Base-by-base conservation (phyloP, 352 stramenopile genomes). In the Pythium apleroticum region DNA sequence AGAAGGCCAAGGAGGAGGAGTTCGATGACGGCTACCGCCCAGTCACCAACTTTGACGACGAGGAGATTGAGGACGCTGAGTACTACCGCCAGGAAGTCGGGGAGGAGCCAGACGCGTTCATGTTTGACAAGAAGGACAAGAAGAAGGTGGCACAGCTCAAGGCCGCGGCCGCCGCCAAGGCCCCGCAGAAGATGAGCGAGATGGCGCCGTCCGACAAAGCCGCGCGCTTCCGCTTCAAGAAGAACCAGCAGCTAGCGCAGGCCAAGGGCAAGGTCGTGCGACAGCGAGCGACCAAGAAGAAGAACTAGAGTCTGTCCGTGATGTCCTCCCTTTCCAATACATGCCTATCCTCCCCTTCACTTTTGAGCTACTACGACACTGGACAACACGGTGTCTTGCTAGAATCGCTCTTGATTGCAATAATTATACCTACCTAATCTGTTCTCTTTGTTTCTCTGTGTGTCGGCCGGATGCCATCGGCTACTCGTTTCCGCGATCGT, bases 11-110 rank as follows among this genome's bases (percentile, higher is more conserved):
- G 39, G 62, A 69, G 45, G 53, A 64, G 6, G 33, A 60, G 28
- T 70, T 65, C 41, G 72, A 88, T 53, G 78, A 89, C 27, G 81
- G 83, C 30, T 79, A 86, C 53, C 77, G 70, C 19, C 78, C 71
- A 37, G 73, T 66, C 14, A 72, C 74, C 52, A 33, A 49, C 22
- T 72, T 81, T 19, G 74, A 89, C 50, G 81, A 89, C 15, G 89
- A 73, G 53, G 85, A 93, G 52, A 41, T 86, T 14, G 81, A 94
- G 43, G 86, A 94, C 56, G 78, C 75, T 11, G 86, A 92, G 37
- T 94, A 92, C 68, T 94, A 94, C 72, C 83, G 86, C 55, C 78
- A 91, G 54, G 86, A 91, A 49, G 86, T 94, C 24, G 86, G 86
- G 15, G 83, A 94, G 62, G 86, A 92, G 56, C 86, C 86, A 0